Base-by-base conservation (phyloP, 2,329 filamentous ascomycete species). In the Colletotrichum tropicicola region DNA sequence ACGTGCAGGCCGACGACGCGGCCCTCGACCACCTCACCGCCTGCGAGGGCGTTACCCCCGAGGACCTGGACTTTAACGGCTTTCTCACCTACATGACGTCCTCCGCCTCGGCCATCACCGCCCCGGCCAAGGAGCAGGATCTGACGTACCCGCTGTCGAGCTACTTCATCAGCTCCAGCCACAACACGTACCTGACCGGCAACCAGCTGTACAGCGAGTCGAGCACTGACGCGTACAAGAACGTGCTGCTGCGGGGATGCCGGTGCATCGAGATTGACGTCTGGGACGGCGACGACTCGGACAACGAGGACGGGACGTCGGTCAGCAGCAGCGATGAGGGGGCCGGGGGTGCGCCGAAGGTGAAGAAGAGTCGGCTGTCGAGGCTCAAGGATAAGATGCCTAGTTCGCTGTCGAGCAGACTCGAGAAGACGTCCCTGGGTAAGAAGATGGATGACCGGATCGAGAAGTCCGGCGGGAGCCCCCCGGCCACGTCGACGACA, bases 201-300 rank as follows among this genome's bases (percentile, higher is more conserved):
- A 92, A 95, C 74, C 94, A 98, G 80, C 88, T 97, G 13, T 93
- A 88, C 65, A 95, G 93, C 70, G 89, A 91, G 66, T 96, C 93
- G 55, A 97, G 94, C 74, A 93, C 93, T 0, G 92, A 94, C 69
- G 92, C 92, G 3, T 98, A 98, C 81, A 93, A 93, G 69, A 90
- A 90, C 53, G 93, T 94, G 9, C 82, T 98, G 60, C 87, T 93
- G 70, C 89, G 92, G 54, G 94, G 93, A 2, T 97, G 94, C 71
- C 90, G 94, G 17, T 98, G 94, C 78, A 90, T 98, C 64, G 94
- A 98, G 80, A 92, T 98, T 65, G 94, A 98, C 73, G 97, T 96
- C 71, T 98, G 94, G 94, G 93, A 98, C 75, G 94, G 94, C 43
- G 89, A 91, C 60, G 91, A 94, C 72, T 93, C 72, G 72, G 91